Conservation (phyloP, 2,329 filamentous ascomycete genomes). For the Pseudocercospora musae region DNA sequence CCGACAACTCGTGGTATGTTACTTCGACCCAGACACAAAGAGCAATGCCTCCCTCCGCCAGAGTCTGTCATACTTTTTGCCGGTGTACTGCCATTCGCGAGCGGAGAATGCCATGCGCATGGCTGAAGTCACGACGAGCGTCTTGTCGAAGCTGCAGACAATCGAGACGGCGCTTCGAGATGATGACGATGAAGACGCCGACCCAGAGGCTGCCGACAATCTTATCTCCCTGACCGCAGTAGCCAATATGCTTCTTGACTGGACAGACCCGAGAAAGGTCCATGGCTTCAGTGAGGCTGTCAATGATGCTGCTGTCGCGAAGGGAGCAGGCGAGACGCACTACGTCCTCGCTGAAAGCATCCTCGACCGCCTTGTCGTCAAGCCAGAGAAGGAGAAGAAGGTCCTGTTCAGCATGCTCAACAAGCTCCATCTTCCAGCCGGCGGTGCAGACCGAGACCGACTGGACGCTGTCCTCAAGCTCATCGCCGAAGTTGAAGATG, state of each 20-base stretch:
- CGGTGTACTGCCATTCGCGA: slow-evolving; percentile 87
- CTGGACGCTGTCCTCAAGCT: slow-evolving; percentile 45
- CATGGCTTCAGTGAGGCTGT: slow-evolving; percentile 38
- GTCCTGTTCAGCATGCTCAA: slow-evolving; percentile 71
- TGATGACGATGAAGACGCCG: slow-evolving; percentile 60
- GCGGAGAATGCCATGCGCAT: slow-evolving; percentile 79
- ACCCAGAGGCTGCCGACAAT: slow-evolving; percentile 62
- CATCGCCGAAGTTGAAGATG: slow-evolving; percentile 47
- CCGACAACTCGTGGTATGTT: slow-evolving; percentile 76
- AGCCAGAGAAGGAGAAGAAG: slow-evolving; percentile 79
- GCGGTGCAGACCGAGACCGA: slow-evolving; percentile 29
- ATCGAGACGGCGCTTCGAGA: slow-evolving; percentile 26
- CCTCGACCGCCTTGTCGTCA: slow-evolving; percentile 66
- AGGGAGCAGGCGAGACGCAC: slow-evolving; percentile 55
- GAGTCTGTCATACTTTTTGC: slow-evolving; percentile 87
- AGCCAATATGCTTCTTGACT: slow-evolving; percentile 81
- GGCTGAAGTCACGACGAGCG: slow-evolving; percentile 68
- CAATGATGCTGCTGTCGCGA: slow-evolving; percentile 14
- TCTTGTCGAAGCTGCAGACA: slow-evolving; percentile 65
- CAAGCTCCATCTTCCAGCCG: slow-evolving; percentile 75
- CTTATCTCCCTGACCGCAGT: slow-evolving; percentile 74
- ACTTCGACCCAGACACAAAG: slow-evolving; percentile 79
- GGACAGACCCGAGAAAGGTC: slow-evolving; percentile 86
- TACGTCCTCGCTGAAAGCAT: slow-evolving; percentile 74
- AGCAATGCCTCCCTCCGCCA: slow-evolving; percentile 80